phyloP scores from a whole-genome alignment of 371 early-diverging fungal species.

The Mucor plumbeus region DNA sequence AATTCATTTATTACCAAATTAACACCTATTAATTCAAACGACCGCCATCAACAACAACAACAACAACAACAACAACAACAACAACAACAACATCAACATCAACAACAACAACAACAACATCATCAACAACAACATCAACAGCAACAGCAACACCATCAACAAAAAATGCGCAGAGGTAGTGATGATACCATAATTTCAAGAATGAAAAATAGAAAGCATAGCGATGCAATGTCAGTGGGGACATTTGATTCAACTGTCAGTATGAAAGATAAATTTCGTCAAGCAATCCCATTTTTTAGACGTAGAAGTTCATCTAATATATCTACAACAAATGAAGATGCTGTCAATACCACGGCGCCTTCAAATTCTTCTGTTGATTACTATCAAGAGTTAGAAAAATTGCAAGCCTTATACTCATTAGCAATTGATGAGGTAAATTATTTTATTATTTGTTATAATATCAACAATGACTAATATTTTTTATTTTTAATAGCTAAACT shows the following conservation, averaged over 20 bases:
- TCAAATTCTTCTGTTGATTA: background rate
- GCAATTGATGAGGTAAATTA: slow-evolving; percentile 35
- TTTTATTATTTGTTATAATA: background rate
- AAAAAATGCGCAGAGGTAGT: background rate
- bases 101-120: background rate
- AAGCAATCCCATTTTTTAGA: slow-evolving; percentile 25
- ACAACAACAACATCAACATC: background rate
- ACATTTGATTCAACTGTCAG: slow-evolving; percentile 22
- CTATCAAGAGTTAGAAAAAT: slow-evolving; percentile 12
- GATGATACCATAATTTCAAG: background rate
- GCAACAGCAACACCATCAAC: background rate
- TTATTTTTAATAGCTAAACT: slow-evolving; percentile 30
- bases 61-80: background rate
- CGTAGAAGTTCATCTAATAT: slow-evolving; percentile 11
- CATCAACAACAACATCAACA: background rate
- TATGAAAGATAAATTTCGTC: slow-evolving; percentile 25
- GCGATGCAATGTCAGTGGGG: slow-evolving; percentile 29
- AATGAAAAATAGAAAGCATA: slow-evolving; percentile 21
- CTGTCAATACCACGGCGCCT: background rate
- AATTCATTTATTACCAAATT: slow-evolving; percentile 16
- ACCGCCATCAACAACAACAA: background rate
- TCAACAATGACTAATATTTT: background rate
- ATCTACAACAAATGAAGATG: background rate
- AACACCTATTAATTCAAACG: background rate
- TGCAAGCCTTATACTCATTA: slow-evolving; percentile 20